Percentiles rank a stretch among this genome's conserved stretches.
These are phyloP conservation scores for Macadamia integrifolia DNA, from an alignment of 164 flowering plant genomes.

Conservation along the genomic window DNA sequence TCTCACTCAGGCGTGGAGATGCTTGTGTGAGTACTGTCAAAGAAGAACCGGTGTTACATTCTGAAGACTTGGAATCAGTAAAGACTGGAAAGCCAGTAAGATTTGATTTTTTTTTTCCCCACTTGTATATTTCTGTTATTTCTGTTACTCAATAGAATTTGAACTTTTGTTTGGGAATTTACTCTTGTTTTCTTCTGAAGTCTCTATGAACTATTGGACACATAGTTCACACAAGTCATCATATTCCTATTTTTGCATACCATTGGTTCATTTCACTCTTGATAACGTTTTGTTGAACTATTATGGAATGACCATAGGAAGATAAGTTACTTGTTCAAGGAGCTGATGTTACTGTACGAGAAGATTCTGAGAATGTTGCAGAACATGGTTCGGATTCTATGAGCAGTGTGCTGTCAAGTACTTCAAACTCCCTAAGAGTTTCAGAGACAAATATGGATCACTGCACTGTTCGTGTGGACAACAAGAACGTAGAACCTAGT, in stretches of 20 bases:
- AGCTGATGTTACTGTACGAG: slow-evolving; percentile 14
- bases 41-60: slow-evolving; percentile 15
- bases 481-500: slow-evolving; percentile 5
- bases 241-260: not conserved
- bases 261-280: not conserved
- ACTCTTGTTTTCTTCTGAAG: too few species aligned
- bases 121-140: not conserved
- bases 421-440: slow-evolving; percentile 10
- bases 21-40: slow-evolving; percentile 10
- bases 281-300: not conserved
- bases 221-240: not conserved
- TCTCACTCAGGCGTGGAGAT: slow-evolving; percentile 30
- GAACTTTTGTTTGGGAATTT: slow-evolving; percentile 10
- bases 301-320: slow-evolving; percentile 32
- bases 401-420: slow-evolving; percentile 9
- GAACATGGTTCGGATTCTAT: slow-evolving; percentile 17
- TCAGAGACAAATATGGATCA: slow-evolving; percentile 12
- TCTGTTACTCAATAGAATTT: not conserved
- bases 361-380: slow-evolving; percentile 15
- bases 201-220: not conserved
- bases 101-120: not conserved
- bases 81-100: slow-evolving; percentile 31
- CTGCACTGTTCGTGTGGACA: slow-evolving; percentile 3
- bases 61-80: slow-evolving; percentile 19
- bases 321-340: slow-evolving; percentile 39